Conservation (phyloP, 1,284 basidiomycete species). For the Leccinum fallax region DNA sequence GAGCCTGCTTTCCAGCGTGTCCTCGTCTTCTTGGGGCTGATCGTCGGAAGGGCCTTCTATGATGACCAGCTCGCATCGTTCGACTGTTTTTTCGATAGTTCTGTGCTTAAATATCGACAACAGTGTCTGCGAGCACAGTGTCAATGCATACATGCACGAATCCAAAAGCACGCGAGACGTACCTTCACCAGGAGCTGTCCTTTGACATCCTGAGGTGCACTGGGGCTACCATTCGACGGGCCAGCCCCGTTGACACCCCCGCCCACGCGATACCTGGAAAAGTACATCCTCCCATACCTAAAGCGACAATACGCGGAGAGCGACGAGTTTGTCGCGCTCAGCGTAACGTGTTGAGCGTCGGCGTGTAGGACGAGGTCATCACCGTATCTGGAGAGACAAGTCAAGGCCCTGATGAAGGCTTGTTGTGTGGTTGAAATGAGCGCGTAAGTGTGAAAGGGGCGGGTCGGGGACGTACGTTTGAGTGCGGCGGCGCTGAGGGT, state of each 20-base stretch:
- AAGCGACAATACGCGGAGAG: conserved; percentile 82
- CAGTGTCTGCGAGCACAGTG: conserved; percentile 50
- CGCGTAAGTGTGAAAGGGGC: conserved; percentile 3
- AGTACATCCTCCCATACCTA: conserved; percentile 67
- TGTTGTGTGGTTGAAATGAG: conserved; percentile 21
- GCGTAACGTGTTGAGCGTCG: conserved; percentile 55
- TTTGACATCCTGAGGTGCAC: conserved; percentile 44
- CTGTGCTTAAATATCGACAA: conserved; percentile 72
- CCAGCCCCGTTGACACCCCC: conserved; percentile 20
- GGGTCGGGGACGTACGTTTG: conserved; percentile 43
- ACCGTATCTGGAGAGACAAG: conserved; percentile 77
- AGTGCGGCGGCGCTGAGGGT: conserved; percentile 47
- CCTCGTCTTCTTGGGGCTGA: conserved; percentile 51
- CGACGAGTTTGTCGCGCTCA: conserved; percentile 75
- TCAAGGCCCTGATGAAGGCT: conserved; percentile 74
- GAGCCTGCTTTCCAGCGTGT: conserved; percentile 69
- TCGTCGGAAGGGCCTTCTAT: conserved; percentile 49
- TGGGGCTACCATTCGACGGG: conserved; percentile 19
- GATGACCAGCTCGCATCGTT: conserved; percentile 72
- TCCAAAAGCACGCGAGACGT: conserved; percentile 14
- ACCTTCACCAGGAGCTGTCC: conserved; percentile 75
- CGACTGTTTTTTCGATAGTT: conserved; percentile 72
- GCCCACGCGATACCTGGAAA: conserved; percentile 61
- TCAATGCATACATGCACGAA: conserved; percentile 6
- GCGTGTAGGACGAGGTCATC: conserved; percentile 75